These are phyloP conservation scores for Iris pallida DNA, from an alignment of 116 monocot genomes.

Conservation along the genomic window DNA sequence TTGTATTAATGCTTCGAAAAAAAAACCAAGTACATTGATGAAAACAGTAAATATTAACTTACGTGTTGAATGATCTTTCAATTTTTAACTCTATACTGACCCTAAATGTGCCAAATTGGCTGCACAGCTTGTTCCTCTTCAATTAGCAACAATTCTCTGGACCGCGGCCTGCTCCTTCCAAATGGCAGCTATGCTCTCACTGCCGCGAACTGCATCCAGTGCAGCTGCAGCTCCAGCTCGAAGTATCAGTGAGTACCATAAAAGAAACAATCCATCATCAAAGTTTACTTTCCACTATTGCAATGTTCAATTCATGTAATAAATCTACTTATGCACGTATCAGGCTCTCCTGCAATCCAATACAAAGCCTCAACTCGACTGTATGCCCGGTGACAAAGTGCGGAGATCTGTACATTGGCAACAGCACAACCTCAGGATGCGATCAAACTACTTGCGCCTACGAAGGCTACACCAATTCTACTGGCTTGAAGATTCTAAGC, in stretches of 20 bases:
- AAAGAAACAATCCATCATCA: too few relatives aligned
- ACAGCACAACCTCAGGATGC: neutral
- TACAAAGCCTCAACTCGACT: neutral
- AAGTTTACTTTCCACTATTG: too few relatives aligned
- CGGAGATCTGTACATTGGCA: neutral
- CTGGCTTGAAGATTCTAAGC: neutral
- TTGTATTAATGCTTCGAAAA: neutral
- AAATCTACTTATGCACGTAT: too few relatives aligned
- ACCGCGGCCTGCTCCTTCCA: constrained; percentile 31
- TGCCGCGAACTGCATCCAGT: constrained; percentile 40
- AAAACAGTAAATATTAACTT: neutral
- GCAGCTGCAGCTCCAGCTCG: constrained; percentile 46
- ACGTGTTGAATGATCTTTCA: neutral
- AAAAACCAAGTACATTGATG: neutral
- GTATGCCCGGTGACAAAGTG: neutral
- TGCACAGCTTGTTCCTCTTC: constrained; percentile 46
- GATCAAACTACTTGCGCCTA: neutral
- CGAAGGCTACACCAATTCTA: neutral
- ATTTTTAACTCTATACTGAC: neutral
- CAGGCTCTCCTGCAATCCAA: neutral
- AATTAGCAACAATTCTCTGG: constrained; percentile 30
- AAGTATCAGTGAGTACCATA: constrained; percentile 23
- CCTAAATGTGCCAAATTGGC: neutral
- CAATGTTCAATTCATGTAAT: too few relatives aligned
- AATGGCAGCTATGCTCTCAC: constrained; percentile 44